These are phyloP conservation scores for Xylariaceae sp. DNA, from an alignment of 2,329 filamentous ascomycete genomes.

Conservation along the genomic window DNA sequence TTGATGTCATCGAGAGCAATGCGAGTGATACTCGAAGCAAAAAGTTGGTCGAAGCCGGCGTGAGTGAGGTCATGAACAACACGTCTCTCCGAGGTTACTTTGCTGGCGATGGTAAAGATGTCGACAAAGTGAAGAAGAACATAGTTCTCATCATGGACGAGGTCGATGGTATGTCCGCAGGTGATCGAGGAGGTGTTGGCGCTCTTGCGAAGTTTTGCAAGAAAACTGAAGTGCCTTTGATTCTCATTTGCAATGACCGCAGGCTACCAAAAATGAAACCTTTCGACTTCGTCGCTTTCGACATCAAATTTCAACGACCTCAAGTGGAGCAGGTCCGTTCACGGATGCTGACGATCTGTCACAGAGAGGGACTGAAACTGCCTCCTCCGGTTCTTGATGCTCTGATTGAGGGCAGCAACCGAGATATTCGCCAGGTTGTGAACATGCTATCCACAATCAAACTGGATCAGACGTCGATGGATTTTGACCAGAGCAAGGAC, in stretches of 20 bases:
- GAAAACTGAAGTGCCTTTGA: slow-evolving; percentile 91
- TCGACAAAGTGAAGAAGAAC: slow-evolving; percentile 82
- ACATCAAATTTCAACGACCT: slow-evolving; percentile 83
- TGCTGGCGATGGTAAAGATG: slow-evolving; percentile 73
- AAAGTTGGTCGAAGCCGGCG: slow-evolving; percentile 82
- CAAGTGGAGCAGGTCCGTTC: slow-evolving; percentile 88
- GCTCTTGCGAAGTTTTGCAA: slow-evolving; percentile 92
- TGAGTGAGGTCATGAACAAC: slow-evolving; percentile 90
- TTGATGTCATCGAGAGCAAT: slow-evolving; percentile 91
- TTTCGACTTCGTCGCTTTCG: slow-evolving; percentile 81
- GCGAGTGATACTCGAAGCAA: slow-evolving; percentile 95
- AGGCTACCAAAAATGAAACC: slow-evolving; percentile 95
- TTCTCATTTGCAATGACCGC: slow-evolving; percentile 96
- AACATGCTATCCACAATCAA: slow-evolving; percentile 98
- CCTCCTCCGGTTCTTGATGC: slow-evolving; percentile 81
- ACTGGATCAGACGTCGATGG: slow-evolving; percentile 74
- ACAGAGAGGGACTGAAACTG: slow-evolving; percentile 83
- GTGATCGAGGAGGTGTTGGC: slow-evolving; percentile 91
- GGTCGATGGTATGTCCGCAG: slow-evolving; percentile 97
- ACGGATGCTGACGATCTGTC: slow-evolving; percentile 92
- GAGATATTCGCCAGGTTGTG: slow-evolving; percentile 95
- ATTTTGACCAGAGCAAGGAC: slow-evolving; percentile 79
- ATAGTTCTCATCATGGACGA: slow-evolving; percentile 98
- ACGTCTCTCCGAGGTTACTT: slow-evolving; percentile 92
- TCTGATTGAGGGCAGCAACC: slow-evolving; percentile 89